Conservation (phyloP, 2,329 filamentous ascomycete genomes). For the Berkeleyomyces rouxiae region DNA sequence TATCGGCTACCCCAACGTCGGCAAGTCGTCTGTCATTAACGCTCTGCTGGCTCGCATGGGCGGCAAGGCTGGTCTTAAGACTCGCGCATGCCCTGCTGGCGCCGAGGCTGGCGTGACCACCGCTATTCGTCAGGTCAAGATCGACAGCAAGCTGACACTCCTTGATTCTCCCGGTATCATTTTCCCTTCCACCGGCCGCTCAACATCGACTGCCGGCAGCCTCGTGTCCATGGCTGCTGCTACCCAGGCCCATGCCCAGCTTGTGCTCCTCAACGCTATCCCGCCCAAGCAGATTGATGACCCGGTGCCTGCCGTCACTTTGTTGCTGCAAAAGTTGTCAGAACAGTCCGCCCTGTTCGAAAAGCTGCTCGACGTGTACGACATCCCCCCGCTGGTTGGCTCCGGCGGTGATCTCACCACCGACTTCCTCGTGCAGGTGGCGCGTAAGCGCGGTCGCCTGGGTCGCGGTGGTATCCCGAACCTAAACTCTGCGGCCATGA, state of each 20-base stretch:
- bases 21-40: slow-evolving; percentile 94
- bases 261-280: slow-evolving; percentile 78
- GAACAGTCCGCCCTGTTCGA: slow-evolving; percentile 55
- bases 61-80: slow-evolving; percentile 37
- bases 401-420: slow-evolving; percentile 61
- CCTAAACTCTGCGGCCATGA: slow-evolving; percentile 70
- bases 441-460: slow-evolving; percentile 76
- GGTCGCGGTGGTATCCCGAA: slow-evolving; percentile 86
- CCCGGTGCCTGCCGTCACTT: slow-evolving; percentile 67
- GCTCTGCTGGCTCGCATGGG: slow-evolving; percentile 65
- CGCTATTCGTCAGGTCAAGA: slow-evolving; percentile 73
- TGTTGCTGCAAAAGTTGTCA: slow-evolving; percentile 70
- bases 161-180: slow-evolving; percentile 92
- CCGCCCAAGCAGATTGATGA: slow-evolving; percentile 91
- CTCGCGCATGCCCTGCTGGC: slow-evolving; percentile 63
- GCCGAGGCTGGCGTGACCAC: slow-evolving; percentile 89
- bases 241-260: slow-evolving; percentile 61
- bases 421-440: slow-evolving; percentile 89
- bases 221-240: slow-evolving; percentile 40
- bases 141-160: slow-evolving; percentile 84
- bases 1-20: slow-evolving; percentile 90
- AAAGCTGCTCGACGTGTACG: slow-evolving; percentile 71
- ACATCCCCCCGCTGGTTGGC: slow-evolving; percentile 60
- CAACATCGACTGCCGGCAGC: slow-evolving; percentile 22
- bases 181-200: slow-evolving; percentile 52